Evolutionary conservation across 768 basidiomycete species (phyloP).

Genomic region (Pilatotrama ljubarskyi): DNA sequence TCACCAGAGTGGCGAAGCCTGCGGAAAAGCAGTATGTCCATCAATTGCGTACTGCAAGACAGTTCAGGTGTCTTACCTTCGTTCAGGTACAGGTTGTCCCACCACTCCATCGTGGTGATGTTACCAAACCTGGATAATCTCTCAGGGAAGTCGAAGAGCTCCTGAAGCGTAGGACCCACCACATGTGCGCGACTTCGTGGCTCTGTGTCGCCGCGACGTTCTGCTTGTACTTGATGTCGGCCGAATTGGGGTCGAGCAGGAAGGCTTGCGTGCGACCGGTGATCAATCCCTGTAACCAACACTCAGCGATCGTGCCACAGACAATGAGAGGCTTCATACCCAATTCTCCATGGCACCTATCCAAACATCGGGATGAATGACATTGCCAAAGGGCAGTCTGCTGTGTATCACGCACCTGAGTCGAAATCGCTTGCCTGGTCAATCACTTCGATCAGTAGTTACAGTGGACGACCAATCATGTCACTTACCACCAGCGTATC

Average conservation of each 20-base stretch:
- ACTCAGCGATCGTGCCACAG: not conserved
- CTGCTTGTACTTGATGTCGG: conserved; percentile 77
- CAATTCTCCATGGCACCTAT: conserved; percentile 90
- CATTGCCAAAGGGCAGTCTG: no score
- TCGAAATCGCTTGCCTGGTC: conserved; percentile 81
- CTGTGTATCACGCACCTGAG: conserved; percentile 37
- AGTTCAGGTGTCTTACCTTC: conserved; percentile 59
- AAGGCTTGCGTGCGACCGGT: conserved; percentile 79
- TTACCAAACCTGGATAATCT: conserved; percentile 71
- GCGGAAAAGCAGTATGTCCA: not conserved
- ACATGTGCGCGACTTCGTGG: conserved; percentile 89
- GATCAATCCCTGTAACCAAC: conserved; percentile 13
- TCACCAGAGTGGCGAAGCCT: conserved; percentile 83
- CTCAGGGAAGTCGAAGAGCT: not conserved
- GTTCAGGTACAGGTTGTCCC: conserved; percentile 83
- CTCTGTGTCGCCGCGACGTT: conserved; percentile 72
- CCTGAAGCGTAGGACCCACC: conserved; percentile 39
- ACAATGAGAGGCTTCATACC: conserved; percentile 40
- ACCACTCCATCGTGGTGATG: conserved; percentile 94
- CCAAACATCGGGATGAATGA: not conserved
- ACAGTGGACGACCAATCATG: no score
- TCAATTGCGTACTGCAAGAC: no score
- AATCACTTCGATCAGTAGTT: not conserved
- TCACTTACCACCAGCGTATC: conserved; percentile 78
- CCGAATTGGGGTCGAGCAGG: conserved; percentile 73